Base-by-base conservation (phyloP, 495 filamentous ascomycete genomes). In the Xylaria longipes region DNA sequence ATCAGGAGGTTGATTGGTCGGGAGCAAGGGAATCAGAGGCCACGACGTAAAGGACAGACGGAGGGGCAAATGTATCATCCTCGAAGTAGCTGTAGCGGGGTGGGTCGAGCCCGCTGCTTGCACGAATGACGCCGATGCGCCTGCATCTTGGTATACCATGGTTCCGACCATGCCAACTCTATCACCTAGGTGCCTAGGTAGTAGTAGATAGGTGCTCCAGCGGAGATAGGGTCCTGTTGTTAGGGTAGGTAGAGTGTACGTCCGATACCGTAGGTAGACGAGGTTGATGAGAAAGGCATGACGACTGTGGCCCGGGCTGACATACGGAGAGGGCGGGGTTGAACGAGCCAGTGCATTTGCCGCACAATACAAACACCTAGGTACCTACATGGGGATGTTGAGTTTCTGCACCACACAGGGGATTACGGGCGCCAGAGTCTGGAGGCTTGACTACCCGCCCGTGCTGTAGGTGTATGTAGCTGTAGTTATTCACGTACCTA, bases 41-140 rank as follows among this genome's bases (percentile, higher is more conserved):
- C 22, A 43, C 60, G 60, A 63, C 60, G 60, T 63, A 63, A 43
- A 63, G 60, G 60, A 63, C 45, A 60, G 57, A 33, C 31, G 31
- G 57, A 60, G 57, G 57, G 57, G 31, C 57, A 37, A 8, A 35
- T 37, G 57, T 37, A 60, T 4, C 29, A 8, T n/a, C 17, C 52
- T 37, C 57, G 29, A 60, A 60, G 33, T 35, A 37, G 57, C 3
- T 11, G 5, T 50, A 50, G 17, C 17, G 17, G 33, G 31, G 57
- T 12, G 31, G 57, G 57, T 6, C 31, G 50, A 25, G 33, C n/a
- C 11, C 27, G 7, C 25, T 9, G 3, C 5, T 29, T 43, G n/a
- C 37, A 63, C 35, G n/a, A 62, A 43, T 62, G 37, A 43, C 60
- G n/a, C 58, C 35, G 58, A 27, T 35, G 14, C 4, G n/a, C 27